Percentiles rank a stretch among this genome's conserved stretches.
Conservation (phyloP, 805 yeast genomes). For the Kodamaea jinghongensis region DNA sequence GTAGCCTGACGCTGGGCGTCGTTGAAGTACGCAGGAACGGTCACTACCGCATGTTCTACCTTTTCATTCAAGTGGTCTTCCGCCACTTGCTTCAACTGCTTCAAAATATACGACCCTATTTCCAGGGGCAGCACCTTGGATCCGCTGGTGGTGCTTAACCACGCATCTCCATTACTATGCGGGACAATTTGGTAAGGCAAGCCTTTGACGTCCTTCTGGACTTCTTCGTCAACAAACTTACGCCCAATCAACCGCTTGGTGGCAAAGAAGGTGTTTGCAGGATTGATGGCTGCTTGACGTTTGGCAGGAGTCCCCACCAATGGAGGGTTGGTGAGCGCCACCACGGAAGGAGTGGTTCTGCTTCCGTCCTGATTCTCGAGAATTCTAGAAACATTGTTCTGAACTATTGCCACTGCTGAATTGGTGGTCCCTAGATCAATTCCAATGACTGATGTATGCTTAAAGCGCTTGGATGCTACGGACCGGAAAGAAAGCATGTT, state of each 20-base stretch:
- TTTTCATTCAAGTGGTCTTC: constrained; percentile 42
- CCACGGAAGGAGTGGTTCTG: constrained; percentile 77
- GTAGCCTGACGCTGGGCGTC: constrained; percentile 83
- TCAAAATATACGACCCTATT: constrained; percentile 62
- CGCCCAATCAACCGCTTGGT: constrained; percentile 81
- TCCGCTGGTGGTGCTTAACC: constrained; percentile 49
- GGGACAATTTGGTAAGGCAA: constrained; percentile 64
- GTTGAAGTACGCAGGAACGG: constrained; percentile 83
- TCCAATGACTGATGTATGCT: constrained; percentile 53
- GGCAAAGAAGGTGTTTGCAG: constrained; percentile 76
- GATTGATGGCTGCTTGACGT: constrained; percentile 73
- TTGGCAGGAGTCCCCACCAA: constrained; percentile 71
- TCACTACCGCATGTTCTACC: constrained; percentile 71
- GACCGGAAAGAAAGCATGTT: not conserved
- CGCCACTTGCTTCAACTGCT: constrained; percentile 66
- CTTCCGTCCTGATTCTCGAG: constrained; percentile 78
- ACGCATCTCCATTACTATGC: constrained; percentile 66
- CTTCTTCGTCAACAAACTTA: constrained; percentile 63
- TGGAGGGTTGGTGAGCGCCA: constrained; percentile 51
- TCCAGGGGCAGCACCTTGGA: constrained; percentile 62
- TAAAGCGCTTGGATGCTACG: constrained; percentile 1
- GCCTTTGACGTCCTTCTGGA: constrained; percentile 60
- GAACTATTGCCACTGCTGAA: constrained; percentile 79
- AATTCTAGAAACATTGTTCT: constrained; percentile 59
- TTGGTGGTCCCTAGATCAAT: constrained; percentile 85